Percentiles rank a stretch among this genome's conserved stretches.
Conservation (phyloP, 495 filamentous ascomycete genomes). For the Lasiosphaeris hirsuta region DNA sequence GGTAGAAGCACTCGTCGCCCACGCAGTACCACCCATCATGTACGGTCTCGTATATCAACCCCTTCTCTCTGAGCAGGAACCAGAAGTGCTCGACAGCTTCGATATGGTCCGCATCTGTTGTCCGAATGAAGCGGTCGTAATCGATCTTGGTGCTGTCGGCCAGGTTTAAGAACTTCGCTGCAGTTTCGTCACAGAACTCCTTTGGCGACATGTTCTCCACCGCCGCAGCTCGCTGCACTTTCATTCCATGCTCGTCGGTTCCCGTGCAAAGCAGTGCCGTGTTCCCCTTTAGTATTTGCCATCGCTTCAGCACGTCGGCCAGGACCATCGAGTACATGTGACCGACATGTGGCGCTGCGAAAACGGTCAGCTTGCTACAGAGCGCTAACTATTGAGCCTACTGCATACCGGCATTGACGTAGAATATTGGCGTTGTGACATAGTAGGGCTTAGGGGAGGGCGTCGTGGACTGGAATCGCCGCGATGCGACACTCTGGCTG, state of each 20-base stretch:
- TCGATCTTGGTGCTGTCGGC: conserved; percentile 64
- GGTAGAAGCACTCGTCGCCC: conserved; percentile 94
- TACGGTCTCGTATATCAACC: conserved; percentile 77
- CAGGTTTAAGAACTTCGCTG: conserved; percentile 64
- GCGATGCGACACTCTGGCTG: not conserved
- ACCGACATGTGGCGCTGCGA: conserved; percentile 82
- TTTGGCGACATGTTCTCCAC: conserved; percentile 52
- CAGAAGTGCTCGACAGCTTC: conserved; percentile 91
- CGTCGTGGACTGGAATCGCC: not conserved
- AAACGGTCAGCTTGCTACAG: conserved; percentile 17
- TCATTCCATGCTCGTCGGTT: conserved; percentile 98
- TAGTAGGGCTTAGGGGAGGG: conserved; percentile 77
- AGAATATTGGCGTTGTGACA: conserved; percentile 96
- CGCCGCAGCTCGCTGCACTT: conserved; percentile 84
- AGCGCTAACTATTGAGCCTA: not conserved
- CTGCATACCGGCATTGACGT: conserved; percentile 86
- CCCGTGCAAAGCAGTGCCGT: conserved; percentile 78
- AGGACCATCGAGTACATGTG: conserved; percentile 93
- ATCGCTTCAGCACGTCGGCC: conserved; percentile 87
- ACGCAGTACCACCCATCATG: conserved; percentile 97
- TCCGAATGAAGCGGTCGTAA: conserved; percentile 85
- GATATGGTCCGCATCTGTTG: conserved; percentile 75
- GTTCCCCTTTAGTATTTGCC: conserved; percentile 71
- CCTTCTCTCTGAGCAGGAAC: conserved; percentile 69
- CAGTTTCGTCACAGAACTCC: conserved; percentile 57